Evolutionary conservation across 768 basidiomycete genomes (phyloP).

Genomic region (Lactifluus hygrophoroides): DNA sequence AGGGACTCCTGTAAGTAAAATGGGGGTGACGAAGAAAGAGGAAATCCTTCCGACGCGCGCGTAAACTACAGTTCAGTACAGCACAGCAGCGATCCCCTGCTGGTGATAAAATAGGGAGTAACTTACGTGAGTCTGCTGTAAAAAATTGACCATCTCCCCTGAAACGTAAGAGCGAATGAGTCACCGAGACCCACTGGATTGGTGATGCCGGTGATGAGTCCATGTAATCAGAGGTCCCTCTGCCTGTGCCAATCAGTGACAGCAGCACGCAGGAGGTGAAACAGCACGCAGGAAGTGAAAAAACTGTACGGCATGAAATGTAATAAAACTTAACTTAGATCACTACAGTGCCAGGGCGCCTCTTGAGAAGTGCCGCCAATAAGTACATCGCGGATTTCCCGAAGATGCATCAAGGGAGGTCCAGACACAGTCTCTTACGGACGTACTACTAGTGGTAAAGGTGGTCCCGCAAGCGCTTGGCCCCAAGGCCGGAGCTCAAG

Average conservation of each 20-base stretch:
- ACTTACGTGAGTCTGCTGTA: background rate
- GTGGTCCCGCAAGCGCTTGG: background rate
- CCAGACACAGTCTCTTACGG: too few species aligned
- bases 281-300: too few species aligned
- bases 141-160: too few species aligned
- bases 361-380: too few species aligned
- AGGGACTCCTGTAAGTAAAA: background rate
- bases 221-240: background rate
- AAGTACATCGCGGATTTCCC: too few species aligned
- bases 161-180: background rate
- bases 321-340: background rate
- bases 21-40: too few species aligned
- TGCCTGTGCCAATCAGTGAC: background rate
- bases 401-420: too few species aligned
- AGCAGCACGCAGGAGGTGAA: background rate
- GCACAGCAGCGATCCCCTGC: background rate
- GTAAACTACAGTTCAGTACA: too few species aligned
- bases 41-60: too few species aligned
- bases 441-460: too few species aligned
- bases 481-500: background rate
- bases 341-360: too few species aligned
- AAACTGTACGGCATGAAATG: background rate
- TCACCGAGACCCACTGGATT: background rate
- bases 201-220: background rate
- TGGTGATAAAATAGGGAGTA: background rate